Base-by-base conservation (phyloP, 441 rosid genomes). In the Corymbia citriodora region DNA sequence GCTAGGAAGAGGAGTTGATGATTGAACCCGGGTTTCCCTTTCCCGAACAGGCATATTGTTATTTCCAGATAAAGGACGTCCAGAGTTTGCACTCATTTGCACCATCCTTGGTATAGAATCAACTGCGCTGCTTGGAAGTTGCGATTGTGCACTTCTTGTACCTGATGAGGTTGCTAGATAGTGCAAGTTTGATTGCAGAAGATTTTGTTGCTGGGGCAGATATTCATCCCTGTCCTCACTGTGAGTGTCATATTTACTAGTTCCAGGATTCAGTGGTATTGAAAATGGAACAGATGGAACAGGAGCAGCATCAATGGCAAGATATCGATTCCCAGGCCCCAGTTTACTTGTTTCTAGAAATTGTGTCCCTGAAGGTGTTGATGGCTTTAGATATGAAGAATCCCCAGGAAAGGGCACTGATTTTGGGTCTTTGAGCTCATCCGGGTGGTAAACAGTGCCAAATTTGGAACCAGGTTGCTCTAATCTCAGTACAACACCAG, bases 401-500 rank as follows among this genome's bases (percentile, higher is more conserved):
- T 96, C 96, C 85, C 95, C 94, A 89, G 92, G 95, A 72, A 89
- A 91, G 87, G 94, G 48, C 81, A 91, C 65, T 55, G 88, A 81
- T 82, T 92, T 93, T 81, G 92, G 53, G 88, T 93, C 96, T 88
- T 91, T 93, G 87, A 90, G 93, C 85, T 94, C 97, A 92, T 93
- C 94, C 90, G 93, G 94, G 83, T 93, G 94, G 89, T 91, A 93
- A 90, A 88, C 89, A 88, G 95, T 21, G 52, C 94, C 96, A 57
- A 92, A 92, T 93, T 89, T 92, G 90, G 98, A 92, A 91, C 94
- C 91, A 74, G 95, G 94, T 48, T 91, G 92, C 88, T 96, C 99
- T 90, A 96, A 90, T 91, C 99, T 95, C 92, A 98, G 93, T 85
- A 97, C 92, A 91, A 98, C 99, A 89, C 99, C 99, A 25, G 99